phyloP scores from a whole-genome alignment of 1,284 basidiomycete genomes.

The Leccinum angustisporum region DNA sequence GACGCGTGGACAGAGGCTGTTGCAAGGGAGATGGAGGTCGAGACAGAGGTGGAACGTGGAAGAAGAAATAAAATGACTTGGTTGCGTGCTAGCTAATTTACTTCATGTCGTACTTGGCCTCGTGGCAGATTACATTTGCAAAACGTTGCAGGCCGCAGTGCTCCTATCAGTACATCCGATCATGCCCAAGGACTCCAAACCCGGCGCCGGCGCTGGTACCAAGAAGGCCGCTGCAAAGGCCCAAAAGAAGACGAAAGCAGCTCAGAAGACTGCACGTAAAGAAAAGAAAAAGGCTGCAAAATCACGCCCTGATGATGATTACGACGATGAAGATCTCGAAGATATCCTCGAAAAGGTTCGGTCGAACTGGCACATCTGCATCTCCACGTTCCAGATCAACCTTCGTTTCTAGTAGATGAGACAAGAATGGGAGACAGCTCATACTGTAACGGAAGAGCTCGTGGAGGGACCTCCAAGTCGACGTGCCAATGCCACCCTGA shows the following conservation, averaged over 20 bases:
- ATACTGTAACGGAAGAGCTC: conserved; percentile 75
- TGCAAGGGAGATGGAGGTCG: conserved; percentile 53
- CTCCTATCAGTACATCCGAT: too few species aligned
- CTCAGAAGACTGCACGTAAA: conserved; percentile 68
- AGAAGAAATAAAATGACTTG: conserved; percentile 2
- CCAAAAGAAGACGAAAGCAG: conserved; percentile 71
- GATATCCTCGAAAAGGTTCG: conserved; percentile 73
- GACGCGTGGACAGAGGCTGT: conserved; percentile 51
- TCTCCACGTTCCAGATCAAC: background rate
- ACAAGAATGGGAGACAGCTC: conserved; percentile 72
- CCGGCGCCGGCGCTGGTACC: background rate
- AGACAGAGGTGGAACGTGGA: conserved; percentile 45
- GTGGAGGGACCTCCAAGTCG: conserved; percentile 77
- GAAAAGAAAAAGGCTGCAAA: conserved; percentile 58
- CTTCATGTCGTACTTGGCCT: background rate
- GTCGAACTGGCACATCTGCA: conserved; percentile 8
- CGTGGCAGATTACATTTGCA: background rate
- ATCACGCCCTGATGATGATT: conserved; percentile 51
- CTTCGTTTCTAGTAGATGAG: conserved; percentile 55
- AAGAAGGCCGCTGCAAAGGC: conserved; percentile 64
- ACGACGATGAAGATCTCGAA: conserved; percentile 78
- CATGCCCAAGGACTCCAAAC: conserved; percentile 23
- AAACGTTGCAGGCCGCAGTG: background rate
- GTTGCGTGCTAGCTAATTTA: background rate
- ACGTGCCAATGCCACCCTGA: conserved; percentile 79